Conservation (phyloP, 371 early-diverging fungal genomes). For the Lichtheimia hyalospora region DNA sequence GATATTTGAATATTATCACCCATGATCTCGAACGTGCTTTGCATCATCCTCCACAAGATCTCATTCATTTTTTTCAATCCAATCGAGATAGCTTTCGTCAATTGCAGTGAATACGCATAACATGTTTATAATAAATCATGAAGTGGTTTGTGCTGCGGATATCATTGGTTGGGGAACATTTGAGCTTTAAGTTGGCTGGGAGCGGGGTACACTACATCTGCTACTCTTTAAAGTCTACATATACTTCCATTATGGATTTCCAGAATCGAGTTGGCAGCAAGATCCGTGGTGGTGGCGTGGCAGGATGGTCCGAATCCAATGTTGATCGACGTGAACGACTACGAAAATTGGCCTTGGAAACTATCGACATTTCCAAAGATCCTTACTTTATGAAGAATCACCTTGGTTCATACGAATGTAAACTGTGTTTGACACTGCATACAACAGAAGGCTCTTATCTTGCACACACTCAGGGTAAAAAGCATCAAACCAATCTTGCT, state of each 20-base stretch:
- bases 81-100: constrained; percentile 29
- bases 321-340: constrained; percentile 95
- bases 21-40: constrained; percentile 29
- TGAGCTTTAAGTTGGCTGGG: no score
- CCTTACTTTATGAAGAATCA: constrained; percentile 99
- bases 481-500: constrained; percentile 96
- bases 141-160: no score
- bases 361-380: constrained; percentile 96
- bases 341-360: constrained; percentile 93
- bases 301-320: constrained; percentile 82
- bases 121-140: no score
- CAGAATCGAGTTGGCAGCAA: constrained; percentile 92
- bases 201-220: background rate
- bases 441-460: constrained; percentile 96
- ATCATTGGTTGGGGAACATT: no score
- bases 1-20: constrained; percentile 17
- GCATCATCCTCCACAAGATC: constrained; percentile 19
- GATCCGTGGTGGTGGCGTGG: constrained; percentile 89
- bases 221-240: background rate
- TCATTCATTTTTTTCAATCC: constrained; percentile 25
- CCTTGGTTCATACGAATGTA: constrained; percentile 96
- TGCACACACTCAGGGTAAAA: constrained; percentile 98
- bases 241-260: constrained; percentile 49
- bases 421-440: constrained; percentile 93
- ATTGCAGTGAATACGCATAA: background rate